Evolutionary conservation across 192 early-diverging fungal species (phyloP), one percentile per base, ranked within the genome.

Genomic region (Phlyctochytrium arcticum): DNA sequence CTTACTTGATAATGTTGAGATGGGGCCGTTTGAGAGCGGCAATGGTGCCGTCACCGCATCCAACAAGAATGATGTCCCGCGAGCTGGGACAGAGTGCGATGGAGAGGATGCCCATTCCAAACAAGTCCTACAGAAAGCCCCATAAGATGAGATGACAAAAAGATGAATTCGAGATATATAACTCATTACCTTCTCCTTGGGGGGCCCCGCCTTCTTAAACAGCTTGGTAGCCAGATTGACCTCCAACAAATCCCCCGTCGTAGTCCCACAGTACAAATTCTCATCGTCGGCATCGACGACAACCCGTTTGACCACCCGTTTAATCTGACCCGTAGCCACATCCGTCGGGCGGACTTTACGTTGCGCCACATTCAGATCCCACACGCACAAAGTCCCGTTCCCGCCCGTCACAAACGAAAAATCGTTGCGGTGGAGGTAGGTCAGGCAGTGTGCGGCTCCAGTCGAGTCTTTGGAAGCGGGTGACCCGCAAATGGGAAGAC

Each of bases 221-320:
- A 84, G 56, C 65, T 76, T 78, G 6, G 72, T 80, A 0, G 56
- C 24, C 44, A 84, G 35, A 23, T 73, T 74, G 24, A 81, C 70
- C 65, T 82, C 71, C 55, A 82, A 36, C 59, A 84, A 55, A 57
- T 84, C 82, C 6, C 82, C 82, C 6, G 82, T 84, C 2, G 82
- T 83, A 2, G 80, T 84, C 26, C 82, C 82, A 54, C 82, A 84
- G 59, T 82, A 84, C 80, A 84, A 80, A 36, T 70, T 75, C 68
- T 84, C 82, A 57, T 84, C 82, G 21, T 71, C 56, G 15, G 54
- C 42, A 58, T 82, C 80, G 5, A 84, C 65, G 3, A 66, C 60
- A 36, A 81, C 74, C 53, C 80, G 82, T 65, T 80, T 82, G 36
- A 84, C 78, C 19, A 84, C 76, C 15, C 82, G 56, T 65, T 84